phyloP scores from a whole-genome alignment of 306 rosid genomes.

The Prunus mongolica region DNA sequence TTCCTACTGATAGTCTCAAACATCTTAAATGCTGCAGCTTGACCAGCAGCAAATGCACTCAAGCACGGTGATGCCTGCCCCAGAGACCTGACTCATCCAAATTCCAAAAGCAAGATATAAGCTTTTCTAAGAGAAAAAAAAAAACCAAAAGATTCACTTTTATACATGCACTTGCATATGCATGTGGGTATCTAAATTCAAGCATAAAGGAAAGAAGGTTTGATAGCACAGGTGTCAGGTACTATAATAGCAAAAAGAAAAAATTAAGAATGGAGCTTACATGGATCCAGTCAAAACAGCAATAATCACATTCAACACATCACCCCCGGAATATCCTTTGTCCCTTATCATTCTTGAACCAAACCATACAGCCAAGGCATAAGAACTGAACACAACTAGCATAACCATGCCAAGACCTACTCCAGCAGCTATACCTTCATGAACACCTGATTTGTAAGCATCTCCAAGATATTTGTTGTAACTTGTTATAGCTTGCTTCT shows the following conservation, averaged over 20 bases:
- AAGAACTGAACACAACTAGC: constrained; percentile 54
- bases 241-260: background rate
- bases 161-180: background rate
- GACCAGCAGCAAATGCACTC: constrained; percentile 87
- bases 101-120: background rate
- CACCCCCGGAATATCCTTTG: constrained; percentile 77
- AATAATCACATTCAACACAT: constrained; percentile 63
- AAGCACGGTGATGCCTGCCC: constrained; percentile 90
- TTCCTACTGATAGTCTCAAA: constrained; percentile 71
- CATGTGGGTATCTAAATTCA: background rate
- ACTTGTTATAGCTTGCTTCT: constrained; percentile 57
- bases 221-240: background rate
- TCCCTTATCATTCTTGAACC: constrained; percentile 73
- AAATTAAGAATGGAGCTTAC: constrained; percentile 39
- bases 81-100: constrained; percentile 54
- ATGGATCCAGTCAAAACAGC: constrained; percentile 79
- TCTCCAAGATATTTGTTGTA: constrained; percentile 53
- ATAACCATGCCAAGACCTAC: constrained; percentile 54
- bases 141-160: background rate
- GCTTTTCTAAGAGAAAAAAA: background rate
- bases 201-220: background rate
- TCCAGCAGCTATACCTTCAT: constrained; percentile 65
- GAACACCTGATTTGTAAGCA: constrained; percentile 75
- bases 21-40: constrained; percentile 94
- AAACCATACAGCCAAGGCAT: constrained; percentile 79